A percentile compares a stretch with the other conserved stretches of the same genome.
Evolutionary conservation across 2,329 filamentous ascomycete genomes (phyloP).

Genomic region (Aspergillus tubingensis): DNA sequence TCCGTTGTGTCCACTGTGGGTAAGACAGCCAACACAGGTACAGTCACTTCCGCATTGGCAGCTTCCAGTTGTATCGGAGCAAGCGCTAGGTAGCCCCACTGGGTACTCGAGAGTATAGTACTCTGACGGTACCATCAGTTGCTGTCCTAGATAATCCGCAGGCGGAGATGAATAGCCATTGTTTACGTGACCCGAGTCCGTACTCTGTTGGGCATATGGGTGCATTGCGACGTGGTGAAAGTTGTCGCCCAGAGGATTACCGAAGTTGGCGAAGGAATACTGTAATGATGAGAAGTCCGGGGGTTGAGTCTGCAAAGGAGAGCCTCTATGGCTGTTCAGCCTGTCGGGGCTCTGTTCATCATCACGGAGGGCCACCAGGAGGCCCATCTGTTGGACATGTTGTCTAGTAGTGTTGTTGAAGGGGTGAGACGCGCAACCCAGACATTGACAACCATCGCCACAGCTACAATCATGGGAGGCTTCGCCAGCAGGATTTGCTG

Average conservation of each 20-base stretch:
- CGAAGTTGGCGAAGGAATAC: slow-evolving; percentile 23
- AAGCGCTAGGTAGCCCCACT: slow-evolving; percentile 41
- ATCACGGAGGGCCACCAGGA: slow-evolving; percentile 41
- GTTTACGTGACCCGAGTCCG: slow-evolving; percentile 19
- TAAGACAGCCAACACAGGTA: slow-evolving; percentile 55
- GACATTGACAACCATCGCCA: slow-evolving; percentile 49
- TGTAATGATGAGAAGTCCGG: slow-evolving; percentile 18
- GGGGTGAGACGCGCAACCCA: slow-evolving; percentile 50
- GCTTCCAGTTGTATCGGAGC: slow-evolving; percentile 52
- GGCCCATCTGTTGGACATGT: slow-evolving; percentile 50
- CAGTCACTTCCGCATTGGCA: slow-evolving; percentile 57
- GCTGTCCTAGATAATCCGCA: slow-evolving; percentile 27
- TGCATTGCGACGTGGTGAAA: slow-evolving; percentile 21
- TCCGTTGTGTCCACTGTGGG: slow-evolving; percentile 54
- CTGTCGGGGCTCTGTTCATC: slow-evolving; percentile 27
- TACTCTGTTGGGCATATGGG: slow-evolving; percentile 23
- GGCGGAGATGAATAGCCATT: slow-evolving; percentile 31
- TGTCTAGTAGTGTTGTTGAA: slow-evolving; percentile 50
- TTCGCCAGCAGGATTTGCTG: slow-evolving; percentile 18
- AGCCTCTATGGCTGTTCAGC: slow-evolving; percentile 23
- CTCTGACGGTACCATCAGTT: slow-evolving; percentile 44
- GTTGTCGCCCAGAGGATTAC: slow-evolving; percentile 17
- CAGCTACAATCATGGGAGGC: slow-evolving; percentile 44
- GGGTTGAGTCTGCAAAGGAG: slow-evolving; percentile 23
- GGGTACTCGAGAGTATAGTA: slow-evolving; percentile 48